These are phyloP conservation scores for Akanthomyces dipterigenus DNA, from an alignment of 2,329 filamentous ascomycete species.

Conservation along the genomic window DNA sequence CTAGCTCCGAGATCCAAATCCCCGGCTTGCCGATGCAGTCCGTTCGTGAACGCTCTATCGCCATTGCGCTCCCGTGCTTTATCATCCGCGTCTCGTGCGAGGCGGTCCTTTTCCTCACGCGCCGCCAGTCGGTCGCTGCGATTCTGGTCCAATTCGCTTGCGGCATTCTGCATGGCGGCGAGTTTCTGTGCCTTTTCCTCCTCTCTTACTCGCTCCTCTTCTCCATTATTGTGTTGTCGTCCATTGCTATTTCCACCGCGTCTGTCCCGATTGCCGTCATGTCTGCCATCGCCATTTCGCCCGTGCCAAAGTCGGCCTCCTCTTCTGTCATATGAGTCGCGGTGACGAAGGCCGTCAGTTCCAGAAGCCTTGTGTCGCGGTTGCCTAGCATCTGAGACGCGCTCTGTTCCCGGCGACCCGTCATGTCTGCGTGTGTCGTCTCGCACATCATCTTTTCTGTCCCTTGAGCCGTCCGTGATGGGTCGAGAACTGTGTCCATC, in stretches of 20 bases:
- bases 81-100: slow-evolving; percentile 61
- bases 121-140: slow-evolving; percentile 61
- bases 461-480: slow-evolving; percentile 15
- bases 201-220: slow-evolving; percentile 29
- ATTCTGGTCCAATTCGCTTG: slow-evolving; percentile 62
- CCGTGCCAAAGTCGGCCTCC: background rate
- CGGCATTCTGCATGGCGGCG: slow-evolving; percentile 67
- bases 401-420: slow-evolving; percentile 14
- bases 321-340: slow-evolving; percentile 8
- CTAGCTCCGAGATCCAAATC: slow-evolving; percentile 46
- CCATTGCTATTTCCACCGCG: slow-evolving; percentile 7
- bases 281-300: background rate
- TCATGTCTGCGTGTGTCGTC: slow-evolving; percentile 13
- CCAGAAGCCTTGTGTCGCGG: background rate
- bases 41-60: slow-evolving; percentile 57
- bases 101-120: slow-evolving; percentile 58
- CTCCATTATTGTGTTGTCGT: slow-evolving; percentile 17
- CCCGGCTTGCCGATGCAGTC: slow-evolving; percentile 53
- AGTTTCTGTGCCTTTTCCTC: slow-evolving; percentile 60
- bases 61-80: slow-evolving; percentile 55
- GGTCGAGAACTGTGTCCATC: slow-evolving; percentile 19
- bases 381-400: slow-evolving; percentile 9
- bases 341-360: background rate
- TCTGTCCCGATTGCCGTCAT: background rate
- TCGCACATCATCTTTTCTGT: slow-evolving; percentile 14